These are phyloP conservation scores for Hydnum rufescens DNA, from an alignment of 768 basidiomycete species.

Conservation along the genomic window DNA sequence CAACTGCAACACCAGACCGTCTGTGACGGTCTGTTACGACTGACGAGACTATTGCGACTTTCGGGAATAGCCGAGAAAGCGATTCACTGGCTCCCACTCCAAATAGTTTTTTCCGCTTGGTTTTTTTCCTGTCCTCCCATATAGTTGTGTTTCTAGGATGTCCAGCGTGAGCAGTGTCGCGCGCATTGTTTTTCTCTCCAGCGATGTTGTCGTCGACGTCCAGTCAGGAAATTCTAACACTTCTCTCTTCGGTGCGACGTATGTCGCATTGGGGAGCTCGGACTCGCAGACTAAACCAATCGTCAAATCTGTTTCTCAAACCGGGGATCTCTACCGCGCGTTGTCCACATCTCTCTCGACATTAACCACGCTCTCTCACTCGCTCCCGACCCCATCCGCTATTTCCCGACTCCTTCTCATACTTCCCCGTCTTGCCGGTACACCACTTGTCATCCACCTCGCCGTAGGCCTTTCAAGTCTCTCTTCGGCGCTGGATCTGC, in stretches of 20 bases:
- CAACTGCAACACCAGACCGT: no score
- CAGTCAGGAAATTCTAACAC: neutral
- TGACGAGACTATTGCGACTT: no score
- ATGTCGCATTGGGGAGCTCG: neutral
- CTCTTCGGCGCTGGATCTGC: slow-evolving; percentile 54
- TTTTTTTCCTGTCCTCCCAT: no score
- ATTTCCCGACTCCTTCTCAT: slow-evolving; percentile 43
- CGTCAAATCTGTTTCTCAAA: neutral
- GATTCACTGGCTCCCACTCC: no score
- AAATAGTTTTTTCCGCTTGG: no score
- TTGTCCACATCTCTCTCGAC: neutral
- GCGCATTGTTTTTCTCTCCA: neutral
- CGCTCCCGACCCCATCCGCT: slow-evolving; percentile 27
- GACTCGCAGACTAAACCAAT: neutral
- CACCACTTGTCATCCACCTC: slow-evolving; percentile 53
- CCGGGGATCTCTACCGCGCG: neutral
- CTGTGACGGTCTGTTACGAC: no score
- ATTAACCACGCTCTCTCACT: slow-evolving; percentile 31
- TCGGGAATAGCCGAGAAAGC: no score
- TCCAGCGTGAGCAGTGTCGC: neutral
- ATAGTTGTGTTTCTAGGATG: no score
- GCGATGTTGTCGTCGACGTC: neutral
- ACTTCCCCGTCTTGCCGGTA: slow-evolving; percentile 42
- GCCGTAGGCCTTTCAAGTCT: slow-evolving; percentile 39
- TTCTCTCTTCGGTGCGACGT: neutral